These are phyloP conservation scores for Fusarium kyushuense DNA, from an alignment of 2,329 filamentous ascomycete species.

Conservation along the genomic window DNA sequence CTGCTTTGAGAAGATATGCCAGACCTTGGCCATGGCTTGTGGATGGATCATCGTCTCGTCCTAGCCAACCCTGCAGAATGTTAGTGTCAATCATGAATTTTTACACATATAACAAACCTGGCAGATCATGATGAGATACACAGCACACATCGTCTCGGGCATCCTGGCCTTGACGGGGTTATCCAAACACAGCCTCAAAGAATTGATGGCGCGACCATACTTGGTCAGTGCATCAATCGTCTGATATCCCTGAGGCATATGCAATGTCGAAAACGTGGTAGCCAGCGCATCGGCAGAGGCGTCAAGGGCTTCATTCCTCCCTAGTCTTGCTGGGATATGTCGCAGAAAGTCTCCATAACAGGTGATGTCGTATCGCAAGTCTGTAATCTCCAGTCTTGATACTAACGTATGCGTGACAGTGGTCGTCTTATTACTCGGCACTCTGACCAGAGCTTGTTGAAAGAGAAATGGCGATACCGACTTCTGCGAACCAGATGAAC, in stretches of 20 bases:
- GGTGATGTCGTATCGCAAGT: conserved; percentile 60
- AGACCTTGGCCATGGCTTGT: conserved; percentile 52
- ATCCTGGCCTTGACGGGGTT: conserved; percentile 47
- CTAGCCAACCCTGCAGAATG: conserved; percentile 48
- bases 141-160: conserved; percentile 53
- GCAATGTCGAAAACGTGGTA: conserved; percentile 43
- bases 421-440: conserved; percentile 51
- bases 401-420: conserved; percentile 44
- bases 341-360: conserved; percentile 61
- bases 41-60: conserved; percentile 40
- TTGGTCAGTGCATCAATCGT: conserved; percentile 44
- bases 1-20: conserved; percentile 49
- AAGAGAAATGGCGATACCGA: conserved; percentile 12
- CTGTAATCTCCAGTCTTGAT: conserved; percentile 53
- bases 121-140: conserved; percentile 54
- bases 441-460: conserved; percentile 7
- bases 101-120: conserved; percentile 45
- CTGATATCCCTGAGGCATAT: conserved; percentile 31
- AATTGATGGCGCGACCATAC: conserved; percentile 50
- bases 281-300: conserved; percentile 51
- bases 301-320: conserved; percentile 60
- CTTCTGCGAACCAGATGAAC: not conserved
- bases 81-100: not conserved
- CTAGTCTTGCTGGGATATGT: conserved; percentile 60
- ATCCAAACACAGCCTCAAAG: conserved; percentile 45